Conservation (phyloP, 1,284 basidiomycete genomes). For the Lentinula novae-zelandiae region DNA sequence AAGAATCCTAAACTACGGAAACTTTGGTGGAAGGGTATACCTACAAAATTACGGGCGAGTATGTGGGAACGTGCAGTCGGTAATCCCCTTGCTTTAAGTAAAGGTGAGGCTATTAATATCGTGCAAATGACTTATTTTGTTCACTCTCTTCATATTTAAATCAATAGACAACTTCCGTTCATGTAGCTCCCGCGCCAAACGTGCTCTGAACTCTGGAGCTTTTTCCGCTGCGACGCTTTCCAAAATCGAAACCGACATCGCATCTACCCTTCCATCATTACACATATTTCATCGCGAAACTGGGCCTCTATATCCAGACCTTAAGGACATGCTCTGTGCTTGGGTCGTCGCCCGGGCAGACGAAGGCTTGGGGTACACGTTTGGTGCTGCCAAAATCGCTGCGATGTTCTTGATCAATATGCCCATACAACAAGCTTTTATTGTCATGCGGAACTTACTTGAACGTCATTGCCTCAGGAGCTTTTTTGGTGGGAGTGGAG, state of each 20-base stretch:
- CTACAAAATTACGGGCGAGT: slow-evolving; percentile 77
- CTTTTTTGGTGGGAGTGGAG: slow-evolving; percentile 72
- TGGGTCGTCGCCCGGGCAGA: slow-evolving; percentile 91
- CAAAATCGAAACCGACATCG: slow-evolving; percentile 79
- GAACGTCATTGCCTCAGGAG: slow-evolving; percentile 83
- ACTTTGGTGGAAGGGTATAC: slow-evolving; percentile 93
- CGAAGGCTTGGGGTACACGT: slow-evolving; percentile 78
- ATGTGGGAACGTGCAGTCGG: slow-evolving; percentile 91
- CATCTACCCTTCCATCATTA: slow-evolving; percentile 78
- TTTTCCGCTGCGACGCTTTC: slow-evolving; percentile 73
- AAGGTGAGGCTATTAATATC: slow-evolving; percentile 49
- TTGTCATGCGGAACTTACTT: slow-evolving; percentile 85
- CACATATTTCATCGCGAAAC: slow-evolving; percentile 80
- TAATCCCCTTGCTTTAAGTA: slow-evolving; percentile 83
- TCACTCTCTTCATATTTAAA: background rate
- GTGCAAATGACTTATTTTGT: slow-evolving; percentile 13
- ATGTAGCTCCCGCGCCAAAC: slow-evolving; percentile 72
- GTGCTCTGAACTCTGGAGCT: slow-evolving; percentile 64
- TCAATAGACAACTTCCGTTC: slow-evolving; percentile 70
- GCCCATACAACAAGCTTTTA: slow-evolving; percentile 75
- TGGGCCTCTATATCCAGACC: slow-evolving; percentile 83
- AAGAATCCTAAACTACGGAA: slow-evolving; percentile 62
- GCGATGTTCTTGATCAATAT: slow-evolving; percentile 92
- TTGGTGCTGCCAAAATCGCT: slow-evolving; percentile 69
- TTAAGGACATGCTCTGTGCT: slow-evolving; percentile 85